Conservation (phyloP, 208 protist species). For the Naegleria fowleri region DNA sequence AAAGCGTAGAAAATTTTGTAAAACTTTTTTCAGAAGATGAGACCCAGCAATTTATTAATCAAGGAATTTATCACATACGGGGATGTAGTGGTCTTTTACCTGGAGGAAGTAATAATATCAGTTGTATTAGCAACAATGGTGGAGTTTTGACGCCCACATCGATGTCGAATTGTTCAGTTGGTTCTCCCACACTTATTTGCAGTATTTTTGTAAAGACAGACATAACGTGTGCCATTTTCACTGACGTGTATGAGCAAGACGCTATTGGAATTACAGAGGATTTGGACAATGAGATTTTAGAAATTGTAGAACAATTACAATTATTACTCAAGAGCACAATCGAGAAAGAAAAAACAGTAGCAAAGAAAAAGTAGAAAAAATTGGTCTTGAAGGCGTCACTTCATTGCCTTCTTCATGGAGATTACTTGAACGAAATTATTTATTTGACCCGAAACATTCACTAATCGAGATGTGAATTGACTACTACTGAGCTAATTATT, state of each 20-base stretch:
- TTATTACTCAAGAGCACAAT: neutral
- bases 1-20: neutral
- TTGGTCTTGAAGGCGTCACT: too few relatives aligned
- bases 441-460: too few relatives aligned
- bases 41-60: neutral
- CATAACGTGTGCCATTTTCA: neutral
- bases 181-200: neutral
- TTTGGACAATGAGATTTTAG: neutral
- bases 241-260: neutral
- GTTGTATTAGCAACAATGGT: neutral
- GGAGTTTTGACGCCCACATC: neutral
- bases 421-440: too few relatives aligned
- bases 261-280: neutral
- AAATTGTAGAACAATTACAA: neutral
- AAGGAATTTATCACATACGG: neutral
- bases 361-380: neutral
- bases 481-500: too few relatives aligned
- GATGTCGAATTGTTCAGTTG: neutral
- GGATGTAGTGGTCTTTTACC: neutral
- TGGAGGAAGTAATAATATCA: too few relatives aligned
- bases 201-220: neutral
- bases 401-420: too few relatives aligned
- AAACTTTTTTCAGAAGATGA: neutral
- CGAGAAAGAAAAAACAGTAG: neutral
- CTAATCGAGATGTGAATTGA: too few relatives aligned